Conservation (phyloP, 805 yeast species). For the Candida montana region DNA sequence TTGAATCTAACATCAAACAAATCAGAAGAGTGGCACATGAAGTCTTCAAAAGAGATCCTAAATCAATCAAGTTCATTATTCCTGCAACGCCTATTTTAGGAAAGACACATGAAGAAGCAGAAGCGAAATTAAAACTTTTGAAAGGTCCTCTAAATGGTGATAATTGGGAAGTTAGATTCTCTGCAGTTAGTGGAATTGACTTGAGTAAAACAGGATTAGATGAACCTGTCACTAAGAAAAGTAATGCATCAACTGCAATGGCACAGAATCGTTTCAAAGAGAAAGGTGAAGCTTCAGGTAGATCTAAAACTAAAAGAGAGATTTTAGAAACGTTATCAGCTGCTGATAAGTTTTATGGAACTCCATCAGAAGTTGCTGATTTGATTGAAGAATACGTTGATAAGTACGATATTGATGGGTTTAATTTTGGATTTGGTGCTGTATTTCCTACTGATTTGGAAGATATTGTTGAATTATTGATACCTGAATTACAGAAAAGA, state of each 20-base stretch:
- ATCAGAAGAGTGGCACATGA: constrained; percentile 30
- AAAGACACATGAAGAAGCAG: constrained; percentile 26
- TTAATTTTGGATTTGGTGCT: constrained; percentile 32
- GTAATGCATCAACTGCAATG: constrained; percentile 25
- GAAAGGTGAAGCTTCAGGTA: too few relatives aligned
- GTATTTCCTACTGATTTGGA: constrained; percentile 33
- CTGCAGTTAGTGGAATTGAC: constrained; percentile 40
- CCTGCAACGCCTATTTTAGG: constrained; percentile 34
- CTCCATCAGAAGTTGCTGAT: constrained; percentile 33
- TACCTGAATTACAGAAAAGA: constrained; percentile 32
- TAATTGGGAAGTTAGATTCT: too few relatives aligned
- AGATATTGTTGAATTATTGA: constrained; percentile 30
- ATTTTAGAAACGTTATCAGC: background rate
- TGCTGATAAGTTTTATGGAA: constrained; percentile 15
- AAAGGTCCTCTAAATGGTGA: constrained; percentile 31
- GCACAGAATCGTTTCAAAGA: constrained; percentile 21
- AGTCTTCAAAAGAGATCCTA: constrained; percentile 31
- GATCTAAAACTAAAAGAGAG: constrained; percentile 21
- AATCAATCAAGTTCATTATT: constrained; percentile 34
- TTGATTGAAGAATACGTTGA: constrained; percentile 34
- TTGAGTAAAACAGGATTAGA: constrained; percentile 26
- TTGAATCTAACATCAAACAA: constrained; percentile 27
- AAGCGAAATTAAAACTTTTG: constrained; percentile 30
- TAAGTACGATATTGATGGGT: constrained; percentile 36
- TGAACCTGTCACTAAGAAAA: constrained; percentile 22